Conservation (phyloP, 1,284 basidiomycete species). For the Ceratobasidium sp. region DNA sequence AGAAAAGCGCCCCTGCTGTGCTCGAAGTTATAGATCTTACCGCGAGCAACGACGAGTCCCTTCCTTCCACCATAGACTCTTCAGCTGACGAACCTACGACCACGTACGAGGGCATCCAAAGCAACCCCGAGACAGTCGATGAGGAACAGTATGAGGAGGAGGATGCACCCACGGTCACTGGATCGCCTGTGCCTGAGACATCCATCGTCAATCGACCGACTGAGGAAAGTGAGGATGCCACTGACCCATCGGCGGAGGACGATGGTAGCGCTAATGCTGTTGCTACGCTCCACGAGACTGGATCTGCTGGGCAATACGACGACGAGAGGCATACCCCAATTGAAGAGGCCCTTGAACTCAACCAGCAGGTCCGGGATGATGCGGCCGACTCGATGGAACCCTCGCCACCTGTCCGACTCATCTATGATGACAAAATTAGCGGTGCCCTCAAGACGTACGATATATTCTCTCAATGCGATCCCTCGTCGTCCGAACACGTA, state of each 20-base stretch:
- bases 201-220: not conserved
- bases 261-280: not conserved
- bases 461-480: conserved; percentile 21
- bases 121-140: not conserved
- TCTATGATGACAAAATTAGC: conserved; percentile 5
- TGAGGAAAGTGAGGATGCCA: not conserved
- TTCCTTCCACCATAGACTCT: not conserved
- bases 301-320: conserved; percentile 10
- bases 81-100: not conserved
- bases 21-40: conserved; percentile 41
- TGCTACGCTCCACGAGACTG: not conserved
- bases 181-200: not conserved
- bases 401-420: conserved; percentile 39
- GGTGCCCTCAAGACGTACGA: conserved; percentile 7
- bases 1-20: conserved; percentile 5
- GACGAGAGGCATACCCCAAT: conserved; percentile 18
- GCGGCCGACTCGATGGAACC: conserved; percentile 44
- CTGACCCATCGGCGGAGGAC: not conserved
- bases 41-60: conserved; percentile 2
- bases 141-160: conserved; percentile 15
- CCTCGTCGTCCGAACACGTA: not conserved
- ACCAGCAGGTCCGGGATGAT: conserved; percentile 40
- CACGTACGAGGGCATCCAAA: conserved; percentile 13
- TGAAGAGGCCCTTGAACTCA: conserved; percentile 37
- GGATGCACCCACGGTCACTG: not conserved